Base-by-base conservation (phyloP, 2,329 filamentous ascomycete species). In the Calycina herbarum region DNA sequence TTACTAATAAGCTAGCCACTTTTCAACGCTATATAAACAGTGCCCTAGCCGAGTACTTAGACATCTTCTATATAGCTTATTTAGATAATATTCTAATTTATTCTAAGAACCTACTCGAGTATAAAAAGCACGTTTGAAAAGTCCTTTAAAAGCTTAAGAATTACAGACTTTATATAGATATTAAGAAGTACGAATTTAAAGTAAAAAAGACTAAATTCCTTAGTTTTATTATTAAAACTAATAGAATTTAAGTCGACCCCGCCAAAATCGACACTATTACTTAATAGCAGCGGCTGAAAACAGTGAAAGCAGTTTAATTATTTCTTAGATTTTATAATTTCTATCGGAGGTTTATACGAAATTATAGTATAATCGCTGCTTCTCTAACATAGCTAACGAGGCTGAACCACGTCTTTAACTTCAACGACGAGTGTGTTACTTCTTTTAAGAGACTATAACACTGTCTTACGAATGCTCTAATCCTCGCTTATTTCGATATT, bases 301-400 rank as follows among this genome's bases (percentile, higher is more conserved):
- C 29, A 51, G 13, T 64, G 6, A 66, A 58, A 54, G 54, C 31
- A 13, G 57, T 61, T 5, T 24, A 66, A 45, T 60, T 17, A 5
- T 66, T 64, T 29, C 27, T 67, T 10, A 54, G 65, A 0, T 69
- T 69, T 35, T 68, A 29, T 38, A 66, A 67, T 20, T 69, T 68
- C 57, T 69, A 68, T 57, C n/a, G 61, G 0, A 57, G 57, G 8
- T n/a, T n/a, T n/a, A n/a, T n/a, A n/a, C n/a, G n/a, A n/a, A n/a
- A n/a, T n/a, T n/a, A n/a, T n/a, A n/a, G 29, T 31, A 5, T 31
- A 31, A 31, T 31, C 29, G 29, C 29, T 5, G 5, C 3, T 31
- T 5, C 29, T 5, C 29, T 31, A 31, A 31, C 29, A 31, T 3
- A 31, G 5, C 29, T 31, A 2, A 31, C 29, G 2, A 31, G 5